phyloP scores from a whole-genome alignment of 2,329 filamentous ascomycete genomes.

The Penicillium frequentans region DNA sequence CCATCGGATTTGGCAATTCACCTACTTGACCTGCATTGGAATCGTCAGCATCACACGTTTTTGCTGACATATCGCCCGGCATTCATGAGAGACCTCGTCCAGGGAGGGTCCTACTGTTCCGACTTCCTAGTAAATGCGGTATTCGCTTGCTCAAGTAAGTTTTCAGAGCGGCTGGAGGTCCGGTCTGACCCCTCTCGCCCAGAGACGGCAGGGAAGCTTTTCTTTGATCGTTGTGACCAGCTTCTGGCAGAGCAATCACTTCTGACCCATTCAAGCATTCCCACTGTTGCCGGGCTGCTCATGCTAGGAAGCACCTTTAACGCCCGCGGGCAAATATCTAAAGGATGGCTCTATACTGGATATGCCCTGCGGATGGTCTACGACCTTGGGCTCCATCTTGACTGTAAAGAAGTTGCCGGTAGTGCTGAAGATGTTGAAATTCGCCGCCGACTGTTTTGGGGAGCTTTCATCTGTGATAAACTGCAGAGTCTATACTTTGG shows the following conservation, averaged over 20 bases:
- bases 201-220: constrained; percentile 36
- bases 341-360: constrained; percentile 43
- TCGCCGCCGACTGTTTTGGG: constrained; percentile 34
- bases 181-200: constrained; percentile 35
- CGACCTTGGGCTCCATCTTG: constrained; percentile 43
- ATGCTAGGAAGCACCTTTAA: constrained; percentile 23
- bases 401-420: constrained; percentile 20
- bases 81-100: constrained; percentile 38
- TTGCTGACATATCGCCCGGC: constrained; percentile 42
- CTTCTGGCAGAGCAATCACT: constrained; percentile 36
- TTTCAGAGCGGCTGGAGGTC: constrained; percentile 39
- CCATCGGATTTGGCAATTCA: constrained; percentile 33
- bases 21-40: constrained; percentile 43
- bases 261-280: constrained; percentile 37
- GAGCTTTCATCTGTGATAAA: constrained; percentile 46
- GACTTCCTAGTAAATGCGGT: constrained; percentile 44
- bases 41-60: constrained; percentile 40
- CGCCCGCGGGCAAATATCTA: constrained; percentile 23
- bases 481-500: constrained; percentile 58
- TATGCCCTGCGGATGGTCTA: constrained; percentile 45
- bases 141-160: constrained; percentile 42
- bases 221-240: constrained; percentile 41
- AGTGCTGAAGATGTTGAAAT: constrained; percentile 28
- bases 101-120: constrained; percentile 38
- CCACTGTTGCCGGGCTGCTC: constrained; percentile 39